Base-by-base conservation (phyloP, 805 yeast genomes). In the Zygosaccharomyces rouxii region DNA sequence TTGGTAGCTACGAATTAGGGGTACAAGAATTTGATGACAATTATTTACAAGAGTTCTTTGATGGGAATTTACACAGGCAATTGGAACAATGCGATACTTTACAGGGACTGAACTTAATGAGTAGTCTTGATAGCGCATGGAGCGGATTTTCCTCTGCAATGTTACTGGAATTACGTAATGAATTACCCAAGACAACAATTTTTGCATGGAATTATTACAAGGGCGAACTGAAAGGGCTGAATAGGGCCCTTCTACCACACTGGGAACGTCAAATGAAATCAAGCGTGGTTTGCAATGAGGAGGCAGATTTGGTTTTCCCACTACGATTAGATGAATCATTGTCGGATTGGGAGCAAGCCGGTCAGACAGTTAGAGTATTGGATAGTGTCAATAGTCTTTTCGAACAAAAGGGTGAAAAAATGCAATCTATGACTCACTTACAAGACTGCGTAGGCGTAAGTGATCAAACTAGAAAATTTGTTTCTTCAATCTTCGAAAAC, bases 71-170 rank as follows among this genome's bases (percentile, higher is more conserved):
- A 47, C 73, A 97, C 47, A 66, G 70, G 1, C 67, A 77, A 35
- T 60, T 94, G 11, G 99, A 92, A 60, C 76, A 79, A 51, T 82
- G 94, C 62, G 97, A 94, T 63, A 65, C 71, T 23, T 60, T 90
- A 16, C 78, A 76, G 47, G 97, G 97, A 0, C 49, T 94, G 7
- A 86, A 85, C 55, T 43, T 87, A 0, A 59, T 83, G 2, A 77
- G 85, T 0, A 96, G 89, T 45, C 55, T 83, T 3, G 95, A 87
- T 60, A 74, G 80, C 19, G 86, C 84, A 0, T 92, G 98, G 98
- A 84, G 89, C 42, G 96, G 96, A 0, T 80, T 86, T 56, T 66
- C 86, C 4, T 63, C 68, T 35, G 72, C 73, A 40, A 55, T 81
- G 52, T 49, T 89, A 21, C 57, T 68, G n/a, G 76, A 73, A 6